Percentiles rank a stretch among this genome's conserved stretches.
Evolutionary conservation across 305 asterid genomes (phyloP).

Genomic region (Fraxinus baroniana): DNA sequence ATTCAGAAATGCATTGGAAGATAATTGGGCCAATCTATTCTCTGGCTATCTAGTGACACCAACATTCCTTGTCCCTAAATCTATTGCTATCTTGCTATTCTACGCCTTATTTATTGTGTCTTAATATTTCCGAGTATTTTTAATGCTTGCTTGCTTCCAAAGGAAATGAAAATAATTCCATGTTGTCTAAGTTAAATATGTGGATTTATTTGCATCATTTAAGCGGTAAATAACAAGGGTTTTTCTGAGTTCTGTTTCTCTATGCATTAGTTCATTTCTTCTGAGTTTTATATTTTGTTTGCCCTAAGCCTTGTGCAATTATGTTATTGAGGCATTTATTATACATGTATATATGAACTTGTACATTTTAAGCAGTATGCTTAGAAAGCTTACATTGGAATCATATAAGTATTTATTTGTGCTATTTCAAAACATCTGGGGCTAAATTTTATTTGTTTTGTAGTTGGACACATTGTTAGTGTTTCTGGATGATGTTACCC

Average conservation of each 20-base stretch:
- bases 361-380: neutral
- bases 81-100: conserved; percentile 19
- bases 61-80: conserved; percentile 8
- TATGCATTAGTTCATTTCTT: neutral
- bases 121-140: neutral
- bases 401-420: neutral
- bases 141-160: neutral
- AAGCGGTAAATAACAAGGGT: neutral
- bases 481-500: conserved; percentile 1
- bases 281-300: neutral
- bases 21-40: neutral
- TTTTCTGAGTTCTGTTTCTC: neutral
- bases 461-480: neutral
- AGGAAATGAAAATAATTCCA: neutral
- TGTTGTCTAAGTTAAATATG: neutral
- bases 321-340: neutral
- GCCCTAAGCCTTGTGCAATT: neutral
- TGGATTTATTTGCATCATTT: neutral
- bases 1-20: too few relatives aligned
- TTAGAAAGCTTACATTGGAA: neutral
- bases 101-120: conserved; percentile 5
- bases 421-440: neutral
- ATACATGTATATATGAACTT: neutral
- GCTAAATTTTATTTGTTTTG: neutral
- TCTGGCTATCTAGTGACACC: conserved; percentile 20